These are phyloP conservation scores for Kwoniella europaea DNA, from an alignment of 768 basidiomycete species.

Conservation along the genomic window DNA sequence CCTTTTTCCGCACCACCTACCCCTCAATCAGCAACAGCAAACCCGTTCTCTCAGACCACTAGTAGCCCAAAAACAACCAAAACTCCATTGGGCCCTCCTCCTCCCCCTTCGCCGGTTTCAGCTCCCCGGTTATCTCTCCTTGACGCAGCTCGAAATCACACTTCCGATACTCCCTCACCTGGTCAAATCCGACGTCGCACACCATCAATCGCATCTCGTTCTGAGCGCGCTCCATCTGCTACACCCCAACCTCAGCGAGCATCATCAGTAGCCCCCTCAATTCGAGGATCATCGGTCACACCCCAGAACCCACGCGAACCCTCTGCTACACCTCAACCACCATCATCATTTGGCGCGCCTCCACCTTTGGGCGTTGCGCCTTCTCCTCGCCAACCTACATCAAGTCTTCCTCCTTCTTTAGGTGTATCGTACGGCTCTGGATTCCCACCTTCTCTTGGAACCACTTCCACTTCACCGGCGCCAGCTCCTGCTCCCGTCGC, in stretches of 20 bases:
- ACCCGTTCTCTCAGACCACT: neutral
- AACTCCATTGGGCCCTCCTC: neutral
- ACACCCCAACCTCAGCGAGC: slow-evolving; percentile 20
- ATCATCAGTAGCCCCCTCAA: slow-evolving; percentile 8
- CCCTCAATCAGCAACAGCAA: neutral
- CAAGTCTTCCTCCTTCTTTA: neutral
- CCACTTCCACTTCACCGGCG: neutral
- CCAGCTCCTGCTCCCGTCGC: neutral
- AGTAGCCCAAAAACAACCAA: neutral
- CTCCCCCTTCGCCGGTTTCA: neutral
- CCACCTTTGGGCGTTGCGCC: neutral
- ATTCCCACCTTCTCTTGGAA: slow-evolving; percentile 19
- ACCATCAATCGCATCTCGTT: slow-evolving; percentile 19
- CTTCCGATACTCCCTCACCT: slow-evolving; percentile 15
- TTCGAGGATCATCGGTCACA: slow-evolving; percentile 15
- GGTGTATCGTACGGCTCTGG: slow-evolving; percentile 1
- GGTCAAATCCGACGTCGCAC: slow-evolving; percentile 22
- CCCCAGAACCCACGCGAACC: slow-evolving; percentile 14
- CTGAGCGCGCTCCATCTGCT: slow-evolving; percentile 15
- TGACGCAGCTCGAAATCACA: slow-evolving; percentile 18
- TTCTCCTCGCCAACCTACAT: neutral
- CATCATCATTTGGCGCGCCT: neutral
- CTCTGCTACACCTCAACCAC: slow-evolving; percentile 13
- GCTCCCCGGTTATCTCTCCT: slow-evolving; percentile 14
- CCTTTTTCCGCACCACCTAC: neutral